These are phyloP conservation scores for Aspergillus conjunctus DNA, from an alignment of 495 filamentous ascomycete species.

Conservation along the genomic window DNA sequence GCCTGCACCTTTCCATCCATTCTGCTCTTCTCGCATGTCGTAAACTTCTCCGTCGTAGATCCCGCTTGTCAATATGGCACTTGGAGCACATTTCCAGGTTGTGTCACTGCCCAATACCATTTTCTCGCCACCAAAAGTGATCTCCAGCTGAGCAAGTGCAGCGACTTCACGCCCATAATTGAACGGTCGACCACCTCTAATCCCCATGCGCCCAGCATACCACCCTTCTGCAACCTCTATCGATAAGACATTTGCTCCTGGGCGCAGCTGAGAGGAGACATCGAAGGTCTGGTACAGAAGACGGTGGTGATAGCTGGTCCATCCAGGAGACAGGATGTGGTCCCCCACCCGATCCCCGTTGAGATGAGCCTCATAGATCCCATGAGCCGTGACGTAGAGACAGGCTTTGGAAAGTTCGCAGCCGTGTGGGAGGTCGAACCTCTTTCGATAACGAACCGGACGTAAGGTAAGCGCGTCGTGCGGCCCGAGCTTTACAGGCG, in stretches of 20 bases:
- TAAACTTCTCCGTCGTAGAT: neutral
- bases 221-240: neutral
- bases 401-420: too few relatives aligned
- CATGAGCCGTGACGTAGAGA: slow-evolving; percentile 5
- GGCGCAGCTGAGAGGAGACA: neutral
- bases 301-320: neutral
- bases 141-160: neutral
- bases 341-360: slow-evolving; percentile 10
- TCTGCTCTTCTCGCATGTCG: neutral
- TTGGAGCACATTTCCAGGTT: neutral
- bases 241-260: neutral
- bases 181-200: neutral
- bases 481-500: neutral
- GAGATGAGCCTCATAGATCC: slow-evolving; percentile 9
- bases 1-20: too few relatives aligned
- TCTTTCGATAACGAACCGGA: neutral
- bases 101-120: neutral
- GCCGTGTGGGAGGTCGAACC: slow-evolving; percentile 1
- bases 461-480: neutral
- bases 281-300: neutral
- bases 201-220: neutral
- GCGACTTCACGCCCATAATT: neutral
- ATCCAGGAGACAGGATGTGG: neutral
- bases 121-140: neutral
- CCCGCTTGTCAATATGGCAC: neutral